These are phyloP conservation scores for Solanum commersonii DNA, from an alignment of 257 asterid genomes.

Conservation along the genomic window DNA sequence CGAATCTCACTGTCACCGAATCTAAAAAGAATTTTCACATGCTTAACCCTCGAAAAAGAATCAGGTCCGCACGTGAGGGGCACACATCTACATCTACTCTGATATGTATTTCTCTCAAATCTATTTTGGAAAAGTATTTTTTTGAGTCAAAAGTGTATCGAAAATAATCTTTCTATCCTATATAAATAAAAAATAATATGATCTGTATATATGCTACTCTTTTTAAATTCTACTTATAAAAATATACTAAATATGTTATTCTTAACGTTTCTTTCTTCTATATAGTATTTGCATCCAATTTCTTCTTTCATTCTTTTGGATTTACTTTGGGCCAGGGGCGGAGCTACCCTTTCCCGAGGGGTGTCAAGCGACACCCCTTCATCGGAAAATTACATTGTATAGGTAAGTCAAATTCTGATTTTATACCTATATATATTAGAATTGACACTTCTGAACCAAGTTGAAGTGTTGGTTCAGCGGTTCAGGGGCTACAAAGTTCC, in stretches of 20 bases:
- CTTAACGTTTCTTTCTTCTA: too few species aligned
- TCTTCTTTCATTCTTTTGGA: background rate
- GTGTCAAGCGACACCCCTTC: too few species aligned
- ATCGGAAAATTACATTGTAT: too few species aligned
- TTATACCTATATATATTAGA: too few species aligned
- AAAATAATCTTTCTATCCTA: background rate
- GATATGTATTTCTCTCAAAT: background rate
- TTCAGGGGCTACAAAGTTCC: too few species aligned
- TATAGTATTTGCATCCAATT: background rate
- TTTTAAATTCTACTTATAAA: background rate
- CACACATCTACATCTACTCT: background rate
- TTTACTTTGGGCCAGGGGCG: background rate
- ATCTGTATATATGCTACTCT: fast-evolving
- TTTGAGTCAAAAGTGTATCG: fast-evolving
- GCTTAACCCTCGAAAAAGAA: background rate
- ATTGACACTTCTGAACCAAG: too few species aligned
- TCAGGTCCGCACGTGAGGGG: background rate
- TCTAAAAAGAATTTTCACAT: background rate
- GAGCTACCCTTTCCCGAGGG: too few species aligned
- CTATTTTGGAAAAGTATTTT: fast-evolving
- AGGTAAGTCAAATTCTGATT: too few species aligned
- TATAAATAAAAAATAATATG: background rate
- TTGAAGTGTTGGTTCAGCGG: too few species aligned
- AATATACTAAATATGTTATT: too few species aligned
- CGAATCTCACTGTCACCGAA: fast-evolving